These are phyloP conservation scores for Carex kokanica DNA, from an alignment of 176 grass and related monocot species.

Conservation along the genomic window DNA sequence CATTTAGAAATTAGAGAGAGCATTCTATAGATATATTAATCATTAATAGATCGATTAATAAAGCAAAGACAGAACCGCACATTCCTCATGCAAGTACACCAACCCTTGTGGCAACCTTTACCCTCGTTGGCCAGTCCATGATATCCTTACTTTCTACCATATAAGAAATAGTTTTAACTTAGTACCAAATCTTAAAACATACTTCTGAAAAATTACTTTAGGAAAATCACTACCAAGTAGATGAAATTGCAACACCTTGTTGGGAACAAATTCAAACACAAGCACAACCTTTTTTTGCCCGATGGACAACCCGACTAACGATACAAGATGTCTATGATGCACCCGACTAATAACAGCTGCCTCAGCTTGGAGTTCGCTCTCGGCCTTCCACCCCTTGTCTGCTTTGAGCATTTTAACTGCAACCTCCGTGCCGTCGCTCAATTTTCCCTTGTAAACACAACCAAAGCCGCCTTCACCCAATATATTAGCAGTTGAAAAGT, in stretches of 20 bases:
- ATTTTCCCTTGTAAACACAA: conserved; percentile 36
- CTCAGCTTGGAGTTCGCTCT: conserved; percentile 34
- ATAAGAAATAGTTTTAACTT: not conserved
- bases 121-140: conserved; percentile 34
- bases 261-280: conserved; percentile 41
- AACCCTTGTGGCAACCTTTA: conserved; percentile 36
- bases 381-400: conserved; percentile 19
- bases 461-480: conserved; percentile 41
- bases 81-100: conserved; percentile 39
- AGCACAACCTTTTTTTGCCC: conserved; percentile 27
- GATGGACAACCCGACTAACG: conserved; percentile 29
- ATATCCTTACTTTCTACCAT: conserved; percentile 15
- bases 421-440: conserved; percentile 18
- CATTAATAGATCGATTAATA: not conserved
- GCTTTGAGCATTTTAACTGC: conserved; percentile 36
- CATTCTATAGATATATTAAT: not conserved
- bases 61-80: conserved; percentile 14
- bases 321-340: conserved; percentile 40
- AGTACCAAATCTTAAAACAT: not conserved
- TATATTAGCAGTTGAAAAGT: conserved; percentile 30
- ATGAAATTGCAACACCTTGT: conserved; percentile 33
- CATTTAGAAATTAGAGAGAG: not conserved
- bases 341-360: conserved; percentile 39
- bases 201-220: not conserved
- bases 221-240: conserved; percentile 30